Percentiles rank a stretch among this genome's conserved stretches.
phyloP scores from a whole-genome alignment of 768 basidiomycete genomes.

The Calocybe indica region DNA sequence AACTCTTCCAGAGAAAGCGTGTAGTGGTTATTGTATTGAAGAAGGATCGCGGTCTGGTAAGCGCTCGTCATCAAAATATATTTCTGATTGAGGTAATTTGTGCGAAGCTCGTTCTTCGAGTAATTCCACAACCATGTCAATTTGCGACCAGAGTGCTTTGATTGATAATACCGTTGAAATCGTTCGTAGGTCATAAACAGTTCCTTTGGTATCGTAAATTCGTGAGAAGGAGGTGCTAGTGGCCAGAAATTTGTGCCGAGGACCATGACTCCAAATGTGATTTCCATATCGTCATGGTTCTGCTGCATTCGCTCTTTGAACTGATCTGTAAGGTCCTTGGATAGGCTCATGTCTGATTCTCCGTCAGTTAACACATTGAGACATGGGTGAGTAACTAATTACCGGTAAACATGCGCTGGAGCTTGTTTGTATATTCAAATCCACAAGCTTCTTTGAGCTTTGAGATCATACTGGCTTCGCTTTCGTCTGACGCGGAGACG shows the following conservation, averaged over 20 bases:
- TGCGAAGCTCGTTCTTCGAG: slow-evolving; percentile 92
- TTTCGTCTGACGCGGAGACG: slow-evolving; percentile 92
- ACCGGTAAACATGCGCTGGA: slow-evolving; percentile 97
- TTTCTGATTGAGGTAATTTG: slow-evolving; percentile 89
- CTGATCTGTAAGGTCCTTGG: slow-evolving; percentile 90
- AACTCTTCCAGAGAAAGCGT: slow-evolving; percentile 78
- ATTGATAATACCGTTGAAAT: slow-evolving; percentile 90
- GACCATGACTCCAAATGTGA: slow-evolving; percentile 91
- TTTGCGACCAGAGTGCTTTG: slow-evolving; percentile 91
- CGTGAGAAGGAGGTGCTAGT: slow-evolving; percentile 72
- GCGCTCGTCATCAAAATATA: slow-evolving; percentile 95
- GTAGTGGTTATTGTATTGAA: slow-evolving; percentile 92
- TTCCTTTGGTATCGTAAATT: slow-evolving; percentile 86
- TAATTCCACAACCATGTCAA: slow-evolving; percentile 99
- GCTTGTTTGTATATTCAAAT: slow-evolving; percentile 94
- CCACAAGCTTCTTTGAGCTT: slow-evolving; percentile 96
- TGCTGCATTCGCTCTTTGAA: slow-evolving; percentile 93
- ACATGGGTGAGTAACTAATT: background rate
- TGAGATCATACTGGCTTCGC: slow-evolving; percentile 95
- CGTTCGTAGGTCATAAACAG: slow-evolving; percentile 84
- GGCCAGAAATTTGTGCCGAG: slow-evolving; percentile 98
- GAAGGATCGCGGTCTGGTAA: slow-evolving; percentile 91
- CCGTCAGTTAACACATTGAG: background rate
- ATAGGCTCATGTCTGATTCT: slow-evolving; percentile 79
- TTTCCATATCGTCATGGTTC: slow-evolving; percentile 79